Conservation (phyloP, 2,329 filamentous ascomycete genomes). For the Sclerotinia trifoliorum region DNA sequence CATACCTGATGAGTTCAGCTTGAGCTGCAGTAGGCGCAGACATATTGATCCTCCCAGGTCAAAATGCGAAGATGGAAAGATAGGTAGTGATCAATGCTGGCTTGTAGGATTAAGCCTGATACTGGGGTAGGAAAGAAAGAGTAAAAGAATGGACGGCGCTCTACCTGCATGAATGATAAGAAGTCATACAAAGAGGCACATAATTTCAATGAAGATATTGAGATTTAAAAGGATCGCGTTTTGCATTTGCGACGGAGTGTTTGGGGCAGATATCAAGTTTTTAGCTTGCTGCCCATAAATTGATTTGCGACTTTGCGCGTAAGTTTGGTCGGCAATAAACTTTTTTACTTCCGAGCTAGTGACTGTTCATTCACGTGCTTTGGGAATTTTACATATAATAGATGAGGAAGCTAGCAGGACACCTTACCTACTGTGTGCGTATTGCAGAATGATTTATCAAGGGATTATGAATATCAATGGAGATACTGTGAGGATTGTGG, state of each 20-base stretch:
- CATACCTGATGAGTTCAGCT: slow-evolving; percentile 40
- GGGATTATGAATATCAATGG: not conserved
- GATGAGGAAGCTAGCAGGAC: too few relatives aligned
- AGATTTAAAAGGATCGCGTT: slow-evolving; percentile 12
- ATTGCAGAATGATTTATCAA: not conserved
- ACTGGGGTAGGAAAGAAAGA: slow-evolving; percentile 7
- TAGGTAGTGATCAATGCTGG: slow-evolving; percentile 5
- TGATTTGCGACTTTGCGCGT: not conserved
- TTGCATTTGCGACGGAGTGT: slow-evolving; percentile 7
- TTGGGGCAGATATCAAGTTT: slow-evolving; percentile 16
- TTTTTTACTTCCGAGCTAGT: slow-evolving; percentile 17
- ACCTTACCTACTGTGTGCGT: too few relatives aligned
- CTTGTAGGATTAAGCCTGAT: not conserved
- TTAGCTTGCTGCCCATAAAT: slow-evolving; percentile 1
- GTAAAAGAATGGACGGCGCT: slow-evolving; percentile 23
- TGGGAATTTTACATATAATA: not conserved
- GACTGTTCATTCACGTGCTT: not conserved
- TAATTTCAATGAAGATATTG: slow-evolving; percentile 8
- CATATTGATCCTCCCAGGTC: slow-evolving; percentile 30
- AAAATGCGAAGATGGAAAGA: not conserved
- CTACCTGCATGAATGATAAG: slow-evolving; percentile 10
- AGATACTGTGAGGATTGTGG: not conserved
- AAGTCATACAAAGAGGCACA: slow-evolving; percentile 20
- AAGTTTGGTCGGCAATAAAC: slow-evolving; percentile 21
- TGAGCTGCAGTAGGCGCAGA: slow-evolving; percentile 37